Evolutionary conservation across 106 monocot genomes (phyloP).

Genomic region (Dioscorea dumetorum): DNA sequence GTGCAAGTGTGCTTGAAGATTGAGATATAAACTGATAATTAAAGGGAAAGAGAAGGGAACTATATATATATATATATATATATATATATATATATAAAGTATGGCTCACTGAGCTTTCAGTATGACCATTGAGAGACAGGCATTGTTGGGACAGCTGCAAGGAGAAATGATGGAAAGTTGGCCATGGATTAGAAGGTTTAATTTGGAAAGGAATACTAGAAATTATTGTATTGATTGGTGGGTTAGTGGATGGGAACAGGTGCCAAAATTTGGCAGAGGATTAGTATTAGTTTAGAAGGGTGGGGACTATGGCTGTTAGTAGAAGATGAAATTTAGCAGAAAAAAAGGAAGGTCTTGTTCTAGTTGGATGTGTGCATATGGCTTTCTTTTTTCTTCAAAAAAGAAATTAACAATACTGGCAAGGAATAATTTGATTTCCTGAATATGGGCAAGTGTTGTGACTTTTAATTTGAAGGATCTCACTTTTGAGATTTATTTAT

Average conservation of each 20-base stretch:
- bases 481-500: conserved; percentile 19
- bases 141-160: conserved; percentile 31
- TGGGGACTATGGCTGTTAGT: neutral
- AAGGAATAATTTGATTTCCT: conserved; percentile 21
- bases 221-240: conserved; percentile 3
- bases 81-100: too few species aligned
- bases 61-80: neutral
- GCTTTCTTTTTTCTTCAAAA: conserved; percentile 11
- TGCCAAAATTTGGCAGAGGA: conserved; percentile 22
- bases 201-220: conserved; percentile 3
- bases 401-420: conserved; percentile 3
- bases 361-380: conserved; percentile 3
- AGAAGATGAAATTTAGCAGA: conserved; percentile 12
- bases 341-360: conserved; percentile 13
- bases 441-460: conserved; percentile 11
- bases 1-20: conserved; percentile 7
- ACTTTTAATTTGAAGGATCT: conserved; percentile 23
- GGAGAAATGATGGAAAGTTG: conserved; percentile 25
- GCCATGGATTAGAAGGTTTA: conserved; percentile 3
- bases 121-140: conserved; percentile 12
- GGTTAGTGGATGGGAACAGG: conserved; percentile 8
- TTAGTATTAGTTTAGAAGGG: conserved; percentile 6
- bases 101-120: neutral
- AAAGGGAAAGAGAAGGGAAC: neutral
- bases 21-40: too few species aligned